Conservation (phyloP, 2,329 filamentous ascomycete genomes). For the Periglandula ipomoeae region DNA sequence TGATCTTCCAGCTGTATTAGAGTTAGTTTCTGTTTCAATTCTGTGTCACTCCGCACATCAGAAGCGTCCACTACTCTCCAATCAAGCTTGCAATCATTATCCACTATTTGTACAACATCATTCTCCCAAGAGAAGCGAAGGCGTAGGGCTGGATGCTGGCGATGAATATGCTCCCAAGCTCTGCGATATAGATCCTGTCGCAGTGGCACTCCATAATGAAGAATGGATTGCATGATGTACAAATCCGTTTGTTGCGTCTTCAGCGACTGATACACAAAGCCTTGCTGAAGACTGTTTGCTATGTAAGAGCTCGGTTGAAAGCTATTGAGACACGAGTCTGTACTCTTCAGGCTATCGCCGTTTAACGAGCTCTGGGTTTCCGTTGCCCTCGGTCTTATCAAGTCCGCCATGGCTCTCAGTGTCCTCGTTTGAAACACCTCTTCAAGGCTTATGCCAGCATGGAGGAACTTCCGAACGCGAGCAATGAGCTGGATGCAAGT, state of each 20-base stretch:
- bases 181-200: not conserved
- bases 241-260: not conserved
- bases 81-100: not conserved
- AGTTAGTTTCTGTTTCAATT: not conserved
- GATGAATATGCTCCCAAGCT: slow-evolving; percentile 1
- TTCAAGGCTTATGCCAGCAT: not conserved
- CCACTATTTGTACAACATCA: not conserved
- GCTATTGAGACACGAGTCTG: too few relatives aligned
- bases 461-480: not conserved
- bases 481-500: slow-evolving; percentile 4
- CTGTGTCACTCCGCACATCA: not conserved
- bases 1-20: not conserved
- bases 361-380: too few relatives aligned
- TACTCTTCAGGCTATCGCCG: too few relatives aligned
- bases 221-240: slow-evolving; percentile 1
- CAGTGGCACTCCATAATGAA: not conserved
- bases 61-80: not conserved
- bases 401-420: not conserved
- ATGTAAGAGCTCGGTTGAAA: not conserved
- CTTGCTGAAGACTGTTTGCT: slow-evolving; percentile 2
- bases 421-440: slow-evolving; percentile 2
- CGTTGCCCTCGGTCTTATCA: not conserved
- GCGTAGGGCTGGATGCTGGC: not conserved
- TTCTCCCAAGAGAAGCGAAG: not conserved
- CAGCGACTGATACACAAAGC: slow-evolving; percentile 1